Evolutionary conservation across 768 basidiomycete species (phyloP), one percentile per base, ranked within the genome.

Genomic region (Tephrocybe sp.): DNA sequence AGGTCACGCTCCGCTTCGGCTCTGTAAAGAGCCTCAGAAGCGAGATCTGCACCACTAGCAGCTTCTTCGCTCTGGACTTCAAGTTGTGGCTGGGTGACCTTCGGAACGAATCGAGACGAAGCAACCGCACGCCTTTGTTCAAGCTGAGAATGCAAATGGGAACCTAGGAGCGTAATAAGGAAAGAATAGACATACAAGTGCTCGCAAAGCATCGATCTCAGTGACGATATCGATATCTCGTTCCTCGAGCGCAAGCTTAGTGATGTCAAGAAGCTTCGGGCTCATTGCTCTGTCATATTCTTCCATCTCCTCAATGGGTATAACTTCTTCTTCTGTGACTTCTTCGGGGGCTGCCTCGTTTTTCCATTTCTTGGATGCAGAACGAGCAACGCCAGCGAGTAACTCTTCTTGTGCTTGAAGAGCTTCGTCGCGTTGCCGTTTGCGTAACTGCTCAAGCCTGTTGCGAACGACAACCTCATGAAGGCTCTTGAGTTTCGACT

Each of bases 391-490:
- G 37, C 87, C 89, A 26, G 89, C 88, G 46, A 89, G 75, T 36
- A 90, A 72, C 63, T 99, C 96, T 65, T 93, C 88, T 60, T 97
- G 93, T 0, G 94, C 93, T 58, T 90, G 89, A 40, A 95, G 66
- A 3, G 97, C 97, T 66, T 98, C 97, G 60, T 98, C 96, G 50
- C 97, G 81, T 69, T 99, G 97, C 44, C 87, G 82, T 66, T 94
- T 94, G 47, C 97, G 89, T 43, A 99, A 82, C 60, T 98, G 94
- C 61, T 98, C 97, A 12, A 99, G 75, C 35, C 97, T 83, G 64
- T 99, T 99, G 49, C 91, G 86, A 44, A 99, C 91, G 9, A 98
- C 95, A 24, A 98, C 89, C 73, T 98, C 94, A 62, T 99, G 97
- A 44, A 98, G 76, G 59, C 78, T 81, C 65, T 92, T 91, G 32